Evolutionary conservation across 1,284 basidiomycete species (phyloP).

Genomic region (Apiotrichum gamsii): DNA sequence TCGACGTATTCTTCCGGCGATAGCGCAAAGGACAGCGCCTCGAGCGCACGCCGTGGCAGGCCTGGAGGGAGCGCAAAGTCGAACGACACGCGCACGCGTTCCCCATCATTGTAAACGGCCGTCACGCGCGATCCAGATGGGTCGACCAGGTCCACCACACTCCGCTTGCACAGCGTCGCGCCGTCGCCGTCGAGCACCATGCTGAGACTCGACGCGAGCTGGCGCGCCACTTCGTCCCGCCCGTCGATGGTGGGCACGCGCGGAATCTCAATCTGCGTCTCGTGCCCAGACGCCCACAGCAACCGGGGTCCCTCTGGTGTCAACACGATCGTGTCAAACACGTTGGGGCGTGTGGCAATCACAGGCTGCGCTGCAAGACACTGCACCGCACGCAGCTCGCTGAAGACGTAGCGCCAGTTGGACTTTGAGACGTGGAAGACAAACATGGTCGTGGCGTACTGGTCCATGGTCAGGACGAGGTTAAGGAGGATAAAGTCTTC

Average conservation of each 20-base stretch:
- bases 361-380: slow-evolving; percentile 56
- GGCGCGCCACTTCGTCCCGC: slow-evolving; percentile 26
- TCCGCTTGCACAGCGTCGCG: background rate
- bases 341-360: slow-evolving; percentile 56
- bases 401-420: slow-evolving; percentile 21
- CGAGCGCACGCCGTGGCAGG: slow-evolving; percentile 58
- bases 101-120: slow-evolving; percentile 52
- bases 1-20: slow-evolving; percentile 28
- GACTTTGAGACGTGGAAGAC: slow-evolving; percentile 51
- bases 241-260: slow-evolving; percentile 25
- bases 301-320: slow-evolving; percentile 54
- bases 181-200: slow-evolving; percentile 25
- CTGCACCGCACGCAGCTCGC: slow-evolving; percentile 39
- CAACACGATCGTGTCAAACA: slow-evolving; percentile 64
- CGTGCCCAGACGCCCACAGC: slow-evolving; percentile 57
- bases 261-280: slow-evolving; percentile 42
- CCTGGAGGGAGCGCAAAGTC: slow-evolving; percentile 53
- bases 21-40: slow-evolving; percentile 58
- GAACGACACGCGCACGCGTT: slow-evolving; percentile 50
- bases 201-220: slow-evolving; percentile 32
- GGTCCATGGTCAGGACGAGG: slow-evolving; percentile 50
- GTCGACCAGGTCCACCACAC: slow-evolving; percentile 38
- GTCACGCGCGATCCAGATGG: slow-evolving; percentile 51
- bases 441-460: slow-evolving; percentile 51
- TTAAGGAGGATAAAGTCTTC: slow-evolving; percentile 27